phyloP scores from a whole-genome alignment of 2,329 filamentous ascomycete genomes.

The Alternaria arborescens region DNA sequence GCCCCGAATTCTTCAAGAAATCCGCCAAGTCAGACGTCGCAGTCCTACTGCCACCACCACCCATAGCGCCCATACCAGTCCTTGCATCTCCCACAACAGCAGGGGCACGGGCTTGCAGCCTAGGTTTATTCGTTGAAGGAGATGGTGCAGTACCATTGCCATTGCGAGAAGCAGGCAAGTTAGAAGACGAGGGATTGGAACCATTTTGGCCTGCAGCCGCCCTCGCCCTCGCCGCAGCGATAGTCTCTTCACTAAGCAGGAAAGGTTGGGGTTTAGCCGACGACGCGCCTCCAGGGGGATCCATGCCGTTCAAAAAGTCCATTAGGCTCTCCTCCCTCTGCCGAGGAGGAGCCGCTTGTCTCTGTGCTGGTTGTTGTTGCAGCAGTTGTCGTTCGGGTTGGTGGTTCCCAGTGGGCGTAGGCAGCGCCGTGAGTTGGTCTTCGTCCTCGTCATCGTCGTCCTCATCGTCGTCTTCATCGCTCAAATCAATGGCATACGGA shows the following conservation, averaged over 20 bases:
- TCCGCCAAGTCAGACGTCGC: constrained; percentile 55
- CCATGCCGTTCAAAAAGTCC: constrained; percentile 75
- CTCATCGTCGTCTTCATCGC: constrained; percentile 41
- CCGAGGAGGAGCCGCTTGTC: background rate
- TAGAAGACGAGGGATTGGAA: constrained; percentile 11
- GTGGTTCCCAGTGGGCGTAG: constrained; percentile 38
- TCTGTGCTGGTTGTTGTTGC: constrained; percentile 13
- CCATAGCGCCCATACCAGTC: background rate
- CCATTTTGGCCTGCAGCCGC: constrained; percentile 27
- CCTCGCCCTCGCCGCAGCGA: constrained; percentile 45
- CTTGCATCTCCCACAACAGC: constrained; percentile 30
- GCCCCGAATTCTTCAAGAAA: constrained; percentile 54
- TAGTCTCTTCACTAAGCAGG: constrained; percentile 40
- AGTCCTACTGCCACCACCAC: constrained; percentile 26
- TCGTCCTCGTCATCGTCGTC: constrained; percentile 38
- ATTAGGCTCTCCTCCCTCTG: constrained; percentile 66
- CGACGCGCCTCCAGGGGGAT: constrained; percentile 61
- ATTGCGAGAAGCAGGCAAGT: constrained; percentile 17
- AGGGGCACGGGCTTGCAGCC: constrained; percentile 39
- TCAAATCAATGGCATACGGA: constrained; percentile 87
- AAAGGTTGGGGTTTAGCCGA: constrained; percentile 45
- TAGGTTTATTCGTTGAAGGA: constrained; percentile 24
- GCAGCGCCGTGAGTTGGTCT: constrained; percentile 59
- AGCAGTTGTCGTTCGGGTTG: constrained; percentile 1
- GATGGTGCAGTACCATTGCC: background rate